Conservation (phyloP, 176 grass and related monocot genomes). For the Eremochloa ophiuroides region DNA sequence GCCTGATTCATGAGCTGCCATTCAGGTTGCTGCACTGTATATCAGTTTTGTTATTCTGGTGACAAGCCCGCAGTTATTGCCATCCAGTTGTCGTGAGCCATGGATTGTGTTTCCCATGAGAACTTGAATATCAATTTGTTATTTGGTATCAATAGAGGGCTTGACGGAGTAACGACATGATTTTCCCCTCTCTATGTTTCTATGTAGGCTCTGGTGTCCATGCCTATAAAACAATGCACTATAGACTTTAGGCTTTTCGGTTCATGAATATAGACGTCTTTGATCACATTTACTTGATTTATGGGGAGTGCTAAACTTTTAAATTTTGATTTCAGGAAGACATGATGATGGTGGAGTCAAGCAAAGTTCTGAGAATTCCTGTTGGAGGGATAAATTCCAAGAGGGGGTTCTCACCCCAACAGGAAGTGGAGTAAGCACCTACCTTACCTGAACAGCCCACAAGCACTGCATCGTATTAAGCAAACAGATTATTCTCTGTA, state of each 20-base stretch:
- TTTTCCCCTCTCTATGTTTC: neutral
- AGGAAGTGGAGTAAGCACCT: conserved; percentile 74
- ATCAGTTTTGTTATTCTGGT: neutral
- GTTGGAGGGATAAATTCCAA: conserved; percentile 81
- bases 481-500: too few relatives aligned
- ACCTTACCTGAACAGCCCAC: neutral
- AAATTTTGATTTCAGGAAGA: conserved; percentile 60
- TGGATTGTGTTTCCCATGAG: neutral
- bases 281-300: neutral
- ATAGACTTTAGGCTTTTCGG: neutral
- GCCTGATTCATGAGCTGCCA: neutral
- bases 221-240: neutral
- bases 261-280: neutral
- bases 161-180: neutral
- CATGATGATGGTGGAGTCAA: conserved; percentile 93
- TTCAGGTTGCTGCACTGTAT: neutral
- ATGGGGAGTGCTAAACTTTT: neutral
- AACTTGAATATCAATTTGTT: neutral
- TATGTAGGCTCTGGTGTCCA: too few relatives aligned
- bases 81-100: neutral
- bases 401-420: conserved; percentile 61
- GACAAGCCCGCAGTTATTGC: neutral
- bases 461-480: neutral
- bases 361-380: conserved; percentile 70
- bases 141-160: neutral